A percentile compares a stretch with the other conserved stretches of the same genome.
These are phyloP conservation scores for Lipomyces anomalus DNA, from an alignment of 805 yeast genomes.

Conservation along the genomic window DNA sequence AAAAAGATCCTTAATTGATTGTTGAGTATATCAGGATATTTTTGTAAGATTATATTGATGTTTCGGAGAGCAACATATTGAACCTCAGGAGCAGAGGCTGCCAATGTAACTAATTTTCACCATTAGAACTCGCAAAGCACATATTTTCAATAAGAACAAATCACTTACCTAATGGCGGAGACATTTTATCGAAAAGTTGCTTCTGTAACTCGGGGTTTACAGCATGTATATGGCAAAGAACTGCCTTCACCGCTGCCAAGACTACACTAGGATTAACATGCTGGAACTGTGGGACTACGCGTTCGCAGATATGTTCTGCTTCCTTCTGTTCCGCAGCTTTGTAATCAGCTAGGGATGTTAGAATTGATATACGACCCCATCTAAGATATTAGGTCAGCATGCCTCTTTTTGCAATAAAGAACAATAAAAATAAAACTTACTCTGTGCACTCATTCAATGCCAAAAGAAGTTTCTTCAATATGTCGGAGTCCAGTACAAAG, in stretches of 20 bases:
- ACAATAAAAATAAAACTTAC: constrained; percentile 16
- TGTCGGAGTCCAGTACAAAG: constrained; percentile 38
- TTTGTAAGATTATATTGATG: constrained; percentile 81
- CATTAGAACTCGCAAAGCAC: neutral
- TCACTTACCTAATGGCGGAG: constrained; percentile 26
- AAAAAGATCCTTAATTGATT: constrained; percentile 84
- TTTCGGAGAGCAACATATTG: constrained; percentile 91
- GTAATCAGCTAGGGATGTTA: constrained; percentile 75
- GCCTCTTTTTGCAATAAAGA: neutral
- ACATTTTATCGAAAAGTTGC: constrained; percentile 28
- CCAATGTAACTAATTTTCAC: constrained; percentile 59
- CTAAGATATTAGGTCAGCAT: neutral
- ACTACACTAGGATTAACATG: constrained; percentile 97
- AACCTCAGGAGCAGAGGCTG: constrained; percentile 86
- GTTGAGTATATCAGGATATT: constrained; percentile 72
- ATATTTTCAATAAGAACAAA: neutral
- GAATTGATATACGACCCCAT: constrained; percentile 93
- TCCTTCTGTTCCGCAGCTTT: constrained; percentile 52
- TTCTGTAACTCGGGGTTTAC: constrained; percentile 31
- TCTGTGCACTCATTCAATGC: constrained; percentile 97
- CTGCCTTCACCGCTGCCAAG: constrained; percentile 72
- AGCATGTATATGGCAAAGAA: constrained; percentile 59
- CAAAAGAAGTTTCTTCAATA: constrained; percentile 54
- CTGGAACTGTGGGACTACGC: constrained; percentile 90
- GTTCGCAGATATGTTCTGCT: constrained; percentile 78